Evolutionary conservation across 1,139 yeast species (phyloP).

Genomic region (Yamadazyma trypodendri): DNA sequence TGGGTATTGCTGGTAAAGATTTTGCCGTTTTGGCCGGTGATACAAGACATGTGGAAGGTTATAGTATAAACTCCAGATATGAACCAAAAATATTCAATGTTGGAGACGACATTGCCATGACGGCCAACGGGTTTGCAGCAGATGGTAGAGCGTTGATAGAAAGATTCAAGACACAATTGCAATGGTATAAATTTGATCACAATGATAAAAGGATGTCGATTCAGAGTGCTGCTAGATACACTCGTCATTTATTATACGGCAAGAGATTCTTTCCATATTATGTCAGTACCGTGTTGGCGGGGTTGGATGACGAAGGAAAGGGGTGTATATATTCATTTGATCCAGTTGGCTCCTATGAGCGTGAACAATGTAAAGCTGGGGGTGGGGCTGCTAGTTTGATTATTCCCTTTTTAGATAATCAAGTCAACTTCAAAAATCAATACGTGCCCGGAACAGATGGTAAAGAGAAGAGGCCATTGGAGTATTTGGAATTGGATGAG

Average conservation of each 20-base stretch:
- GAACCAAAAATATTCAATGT: slow-evolving; percentile 88
- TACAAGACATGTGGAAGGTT: slow-evolving; percentile 94
- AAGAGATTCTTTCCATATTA: slow-evolving; percentile 97
- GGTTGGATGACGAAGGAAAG: slow-evolving; percentile 89
- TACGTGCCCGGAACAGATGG: slow-evolving; percentile 76
- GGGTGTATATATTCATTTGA: slow-evolving; percentile 96
- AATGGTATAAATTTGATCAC: slow-evolving; percentile 94
- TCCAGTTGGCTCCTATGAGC: slow-evolving; percentile 96
- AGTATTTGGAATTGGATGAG: slow-evolving; percentile 74
- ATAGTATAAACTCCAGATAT: slow-evolving; percentile 88
- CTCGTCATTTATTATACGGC: slow-evolving; percentile 87
- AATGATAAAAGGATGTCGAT: slow-evolving; percentile 65
- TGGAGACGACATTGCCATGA: slow-evolving; percentile 83
- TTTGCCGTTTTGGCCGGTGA: slow-evolving; percentile 97
- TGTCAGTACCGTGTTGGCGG: slow-evolving; percentile 92
- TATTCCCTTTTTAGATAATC: slow-evolving; percentile 97
- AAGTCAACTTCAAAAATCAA: slow-evolving; percentile 93
- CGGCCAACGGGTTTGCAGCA: slow-evolving; percentile 96
- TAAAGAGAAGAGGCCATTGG: slow-evolving; percentile 55
- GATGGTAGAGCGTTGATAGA: slow-evolving; percentile 87
- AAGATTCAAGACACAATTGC: slow-evolving; percentile 70
- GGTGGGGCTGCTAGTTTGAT: slow-evolving; percentile 96
- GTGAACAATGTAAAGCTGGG: slow-evolving; percentile 97
- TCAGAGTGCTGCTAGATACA: slow-evolving; percentile 81
- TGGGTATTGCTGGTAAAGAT: slow-evolving; percentile 97